Percentiles rank a stretch among this genome's conserved stretches.
Evolutionary conservation across 805 yeast genomes (phyloP).

Genomic region (Teunomyces stri): DNA sequence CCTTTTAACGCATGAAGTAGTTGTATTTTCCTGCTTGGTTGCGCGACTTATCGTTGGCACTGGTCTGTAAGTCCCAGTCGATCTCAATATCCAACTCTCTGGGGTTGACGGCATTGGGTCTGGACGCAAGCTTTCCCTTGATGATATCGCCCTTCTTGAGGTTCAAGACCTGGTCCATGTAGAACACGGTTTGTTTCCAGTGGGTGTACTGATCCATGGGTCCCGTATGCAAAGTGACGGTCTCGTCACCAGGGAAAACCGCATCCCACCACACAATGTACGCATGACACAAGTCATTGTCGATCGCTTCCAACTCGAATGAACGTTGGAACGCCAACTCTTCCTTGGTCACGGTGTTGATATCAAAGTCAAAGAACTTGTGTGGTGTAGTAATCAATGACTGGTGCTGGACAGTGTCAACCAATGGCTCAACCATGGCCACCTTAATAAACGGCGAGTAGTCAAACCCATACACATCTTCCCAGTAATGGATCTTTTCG

Average conservation of each 20-base stretch:
- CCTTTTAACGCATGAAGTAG: conserved; percentile 64
- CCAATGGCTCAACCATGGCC: conserved; percentile 92
- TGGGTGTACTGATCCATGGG: conserved; percentile 94
- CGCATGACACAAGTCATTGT: conserved; percentile 84
- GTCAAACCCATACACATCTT: conserved; percentile 95
- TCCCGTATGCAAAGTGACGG: conserved; percentile 84
- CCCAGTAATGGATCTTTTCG: conserved; percentile 93
- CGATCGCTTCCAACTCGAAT: conserved; percentile 71
- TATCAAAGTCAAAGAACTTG: conserved; percentile 76
- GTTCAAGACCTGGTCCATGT: conserved; percentile 76
- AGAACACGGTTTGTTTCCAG: conserved; percentile 98
- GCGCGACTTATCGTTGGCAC: conserved; percentile 47
- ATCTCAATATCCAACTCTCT: conserved; percentile 87
- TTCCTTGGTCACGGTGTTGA: conserved; percentile 81
- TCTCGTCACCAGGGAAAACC: conserved; percentile 72
- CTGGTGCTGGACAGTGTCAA: conserved; percentile 83
- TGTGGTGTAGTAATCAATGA: conserved; percentile 71
- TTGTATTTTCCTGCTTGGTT: conserved; percentile 57
- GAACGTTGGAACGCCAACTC: conserved; percentile 72
- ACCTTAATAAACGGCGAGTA: conserved; percentile 84
- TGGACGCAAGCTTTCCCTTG: conserved; percentile 66
- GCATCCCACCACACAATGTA: conserved; percentile 93
- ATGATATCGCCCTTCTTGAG: conserved; percentile 73
- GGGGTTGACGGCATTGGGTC: conserved; percentile 77
- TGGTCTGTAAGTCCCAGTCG: conserved; percentile 50